Percentiles rank a stretch among this genome's conserved stretches.
Evolutionary conservation across 1,284 basidiomycete species (phyloP).

Genomic region (Schizopora paradoxa): DNA sequence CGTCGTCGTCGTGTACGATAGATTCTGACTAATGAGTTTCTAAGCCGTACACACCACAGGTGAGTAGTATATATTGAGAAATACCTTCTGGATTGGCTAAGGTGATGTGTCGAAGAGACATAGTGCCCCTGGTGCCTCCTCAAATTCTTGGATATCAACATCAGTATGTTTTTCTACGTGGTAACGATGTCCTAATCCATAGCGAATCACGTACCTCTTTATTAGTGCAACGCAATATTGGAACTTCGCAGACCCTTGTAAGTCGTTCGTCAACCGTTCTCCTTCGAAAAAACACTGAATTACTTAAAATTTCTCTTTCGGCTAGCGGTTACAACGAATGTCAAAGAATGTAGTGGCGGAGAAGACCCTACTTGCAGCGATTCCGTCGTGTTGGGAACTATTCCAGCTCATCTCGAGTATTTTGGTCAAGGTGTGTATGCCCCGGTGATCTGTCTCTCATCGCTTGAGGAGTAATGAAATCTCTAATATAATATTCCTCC

Average conservation of each 20-base stretch:
- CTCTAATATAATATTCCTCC: no score
- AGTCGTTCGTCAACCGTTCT: not conserved
- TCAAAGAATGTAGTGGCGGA: constrained; percentile 12
- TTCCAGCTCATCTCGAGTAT: constrained; percentile 15
- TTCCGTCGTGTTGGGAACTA: constrained; percentile 14
- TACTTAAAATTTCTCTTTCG: not conserved
- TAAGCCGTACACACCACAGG: no score
- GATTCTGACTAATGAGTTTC: not conserved
- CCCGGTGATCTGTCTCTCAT: no score
- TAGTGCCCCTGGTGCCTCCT: constrained; percentile 39
- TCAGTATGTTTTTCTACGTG: constrained; percentile 30
- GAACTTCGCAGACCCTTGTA: constrained; percentile 17
- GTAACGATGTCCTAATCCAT: not conserved
- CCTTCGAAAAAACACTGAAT: not conserved
- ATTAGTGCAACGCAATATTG: constrained; percentile 16
- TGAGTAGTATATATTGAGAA: not conserved
- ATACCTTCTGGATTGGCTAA: not conserved
- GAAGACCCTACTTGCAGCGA: constrained; percentile 19
- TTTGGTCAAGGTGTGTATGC: constrained; percentile 14
- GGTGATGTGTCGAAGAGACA: constrained; percentile 27
- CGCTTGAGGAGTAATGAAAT: no score
- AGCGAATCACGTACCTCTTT: not conserved
- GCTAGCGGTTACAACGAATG: constrained; percentile 9
- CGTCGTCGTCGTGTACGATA: not conserved
- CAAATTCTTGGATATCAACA: constrained; percentile 36